Evolutionary conservation across 2,329 filamentous ascomycete genomes (phyloP).

Genomic region (Coniochaeta sp.): DNA sequence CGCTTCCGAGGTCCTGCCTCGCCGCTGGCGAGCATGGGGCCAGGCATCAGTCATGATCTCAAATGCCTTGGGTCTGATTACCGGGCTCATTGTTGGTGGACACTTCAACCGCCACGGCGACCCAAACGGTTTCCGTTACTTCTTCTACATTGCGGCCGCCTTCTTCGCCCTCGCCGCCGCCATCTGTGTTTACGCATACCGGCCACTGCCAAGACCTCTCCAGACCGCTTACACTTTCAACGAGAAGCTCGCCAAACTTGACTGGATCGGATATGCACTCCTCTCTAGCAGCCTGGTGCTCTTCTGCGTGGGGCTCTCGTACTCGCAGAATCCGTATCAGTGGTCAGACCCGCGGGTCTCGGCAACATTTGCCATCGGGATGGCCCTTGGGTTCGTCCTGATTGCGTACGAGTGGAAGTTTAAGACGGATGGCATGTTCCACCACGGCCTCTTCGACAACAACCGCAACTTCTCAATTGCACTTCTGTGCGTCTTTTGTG

Average conservation of each 20-base stretch:
- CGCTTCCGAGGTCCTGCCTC: slow-evolving; percentile 29
- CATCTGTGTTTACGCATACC: slow-evolving; percentile 23
- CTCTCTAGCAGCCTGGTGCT: slow-evolving; percentile 26
- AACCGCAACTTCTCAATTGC: slow-evolving; percentile 29
- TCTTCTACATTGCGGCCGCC: slow-evolving; percentile 25
- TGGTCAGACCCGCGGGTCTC: slow-evolving; percentile 28
- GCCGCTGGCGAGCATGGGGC: slow-evolving; percentile 24
- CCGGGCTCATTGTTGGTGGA: slow-evolving; percentile 26
- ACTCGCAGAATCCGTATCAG: slow-evolving; percentile 28
- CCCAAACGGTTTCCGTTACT: slow-evolving; percentile 25
- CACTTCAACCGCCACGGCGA: slow-evolving; percentile 22
- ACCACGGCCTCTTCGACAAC: slow-evolving; percentile 27
- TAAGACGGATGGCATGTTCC: slow-evolving; percentile 32
- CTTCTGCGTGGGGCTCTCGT: slow-evolving; percentile 30
- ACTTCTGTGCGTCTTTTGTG: slow-evolving; percentile 25
- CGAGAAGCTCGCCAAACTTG: slow-evolving; percentile 26
- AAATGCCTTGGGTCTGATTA: slow-evolving; percentile 20
- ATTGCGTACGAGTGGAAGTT: slow-evolving; percentile 25
- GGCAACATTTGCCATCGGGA: slow-evolving; percentile 26
- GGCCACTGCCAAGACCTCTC: slow-evolving; percentile 19
- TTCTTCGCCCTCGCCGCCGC: slow-evolving; percentile 18
- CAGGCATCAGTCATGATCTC: slow-evolving; percentile 25
- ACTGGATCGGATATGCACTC: slow-evolving; percentile 30
- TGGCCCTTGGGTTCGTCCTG: slow-evolving; percentile 17
- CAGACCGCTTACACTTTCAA: slow-evolving; percentile 18